phyloP scores from a whole-genome alignment of 352 stramenopile genomes.

The Phytophthora sp. region DNA sequence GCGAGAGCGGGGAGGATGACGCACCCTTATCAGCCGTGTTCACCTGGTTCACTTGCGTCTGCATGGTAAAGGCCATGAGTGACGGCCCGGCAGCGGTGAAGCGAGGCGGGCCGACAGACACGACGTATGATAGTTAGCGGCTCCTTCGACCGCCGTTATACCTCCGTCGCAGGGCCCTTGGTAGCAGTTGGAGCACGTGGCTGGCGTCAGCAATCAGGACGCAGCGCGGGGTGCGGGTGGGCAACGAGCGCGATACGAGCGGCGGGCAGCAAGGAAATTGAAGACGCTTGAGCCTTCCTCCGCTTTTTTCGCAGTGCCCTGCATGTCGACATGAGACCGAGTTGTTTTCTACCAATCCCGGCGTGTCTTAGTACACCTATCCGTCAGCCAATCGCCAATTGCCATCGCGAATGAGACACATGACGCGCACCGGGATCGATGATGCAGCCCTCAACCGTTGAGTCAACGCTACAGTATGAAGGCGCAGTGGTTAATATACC shows the following conservation, averaged over 20 bases:
- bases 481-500: no score
- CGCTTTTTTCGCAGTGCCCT: conserved; percentile 15
- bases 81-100: not conserved
- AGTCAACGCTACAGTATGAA: no score
- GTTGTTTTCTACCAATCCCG: conserved; percentile 10
- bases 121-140: conserved; percentile 3
- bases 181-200: not conserved
- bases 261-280: not conserved
- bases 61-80: conserved; percentile 42
- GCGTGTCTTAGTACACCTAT: not conserved
- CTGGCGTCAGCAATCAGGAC: not conserved
- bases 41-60: conserved; percentile 32
- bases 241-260: not conserved
- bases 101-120: not conserved
- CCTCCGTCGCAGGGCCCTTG: conserved; percentile 9
- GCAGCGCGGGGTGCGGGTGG: not conserved
- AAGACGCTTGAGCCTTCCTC: conserved; percentile 7
- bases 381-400: no score
- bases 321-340: not conserved
- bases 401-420: not conserved
- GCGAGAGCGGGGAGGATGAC: conserved; percentile 21
- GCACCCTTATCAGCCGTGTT: conserved; percentile 25
- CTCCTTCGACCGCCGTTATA: not conserved
- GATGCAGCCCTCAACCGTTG: no score
- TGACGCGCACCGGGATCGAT: no score